Base-by-base conservation (phyloP, 805 yeast genomes). In the Myxozyma sirexii region DNA sequence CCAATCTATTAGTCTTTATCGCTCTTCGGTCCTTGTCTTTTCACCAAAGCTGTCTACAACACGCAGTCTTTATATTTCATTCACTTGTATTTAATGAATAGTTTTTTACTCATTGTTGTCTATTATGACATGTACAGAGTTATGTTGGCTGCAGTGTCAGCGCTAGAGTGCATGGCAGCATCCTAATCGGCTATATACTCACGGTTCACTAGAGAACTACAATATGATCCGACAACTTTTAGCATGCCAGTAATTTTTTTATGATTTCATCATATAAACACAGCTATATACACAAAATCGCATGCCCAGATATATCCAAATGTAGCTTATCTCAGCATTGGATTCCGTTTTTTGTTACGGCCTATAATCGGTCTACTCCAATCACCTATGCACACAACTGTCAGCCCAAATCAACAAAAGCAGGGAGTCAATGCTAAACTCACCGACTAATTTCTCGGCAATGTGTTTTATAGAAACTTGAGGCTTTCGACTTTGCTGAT, bases 291-390 rank as follows among this genome's bases (percentile, higher is more conserved):
- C 21, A 24, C 23, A 23, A 21, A 23, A 15, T 13, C 23, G 23
- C 43, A 26, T 8, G 33, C 33, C 10, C 10, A 6, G 33, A 29
- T 29, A 29, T n/a, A 29, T 29, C 33, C 5, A 7, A n/a, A n/a
- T 3, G 2, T 10, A 13, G 2, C 6, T 21, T 38, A 48, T 37
- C 53, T 51, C 48, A 50, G 19, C 49, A 51, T 46, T 19, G 53
- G 31, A 45, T 33, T 44, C 24, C 60, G 41, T 24, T 53, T 50
- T 35, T 56, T 55, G 29, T 48, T 59, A 26, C 59, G 57, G 5
- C 66, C 56, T 81, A 94, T 89, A 63, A 94, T 90, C 46, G 99
- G 99, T 75, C 99, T 84, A 7, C 97, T 93, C 99, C 99, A 94
- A 73, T 91, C 96, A 26, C 97, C 97, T 49, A 24, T 27, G n/a